Conservation (phyloP, 495 filamentous ascomycete species). For the Penicillium alfredii region DNA sequence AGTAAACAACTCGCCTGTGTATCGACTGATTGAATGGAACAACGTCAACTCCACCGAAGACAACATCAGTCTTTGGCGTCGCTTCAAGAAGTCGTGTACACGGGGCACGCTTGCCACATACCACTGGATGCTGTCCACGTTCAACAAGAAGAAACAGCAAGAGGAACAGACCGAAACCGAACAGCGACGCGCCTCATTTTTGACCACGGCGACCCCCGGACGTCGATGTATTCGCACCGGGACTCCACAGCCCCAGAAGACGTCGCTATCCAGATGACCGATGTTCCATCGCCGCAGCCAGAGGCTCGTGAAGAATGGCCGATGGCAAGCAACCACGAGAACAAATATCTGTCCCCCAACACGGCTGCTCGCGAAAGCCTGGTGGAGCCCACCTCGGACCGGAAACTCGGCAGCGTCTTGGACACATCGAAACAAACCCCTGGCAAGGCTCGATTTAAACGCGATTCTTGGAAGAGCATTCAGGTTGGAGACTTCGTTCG, state of each 20-base stretch:
- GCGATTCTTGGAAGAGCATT: slow-evolving; percentile 91
- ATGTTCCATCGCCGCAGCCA: slow-evolving; percentile 76
- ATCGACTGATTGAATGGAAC: slow-evolving; percentile 78
- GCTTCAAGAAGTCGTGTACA: slow-evolving; percentile 83
- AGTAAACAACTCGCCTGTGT: slow-evolving; percentile 93
- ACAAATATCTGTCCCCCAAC: slow-evolving; percentile 30
- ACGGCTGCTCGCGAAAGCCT: slow-evolving; percentile 28
- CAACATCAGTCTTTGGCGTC: slow-evolving; percentile 78
- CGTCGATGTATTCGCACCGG: slow-evolving; percentile 55
- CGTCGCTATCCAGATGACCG: slow-evolving; percentile 84
- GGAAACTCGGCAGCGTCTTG: slow-evolving; percentile 60
- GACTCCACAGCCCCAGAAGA: slow-evolving; percentile 48
- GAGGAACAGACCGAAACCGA: slow-evolving; percentile 33
- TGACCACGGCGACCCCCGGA: slow-evolving; percentile 54
- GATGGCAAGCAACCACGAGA: slow-evolving; percentile 16
- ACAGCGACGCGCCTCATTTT: slow-evolving; percentile 56
- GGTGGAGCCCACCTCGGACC: slow-evolving; percentile 22
- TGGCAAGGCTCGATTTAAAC: slow-evolving; percentile 73
- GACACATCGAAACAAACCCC: slow-evolving; percentile 52
- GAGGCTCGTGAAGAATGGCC: slow-evolving; percentile 40
- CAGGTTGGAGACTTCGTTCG: slow-evolving; percentile 96
- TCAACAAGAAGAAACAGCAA: slow-evolving; percentile 30
- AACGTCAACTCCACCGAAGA: slow-evolving; percentile 94
- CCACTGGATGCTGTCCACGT: slow-evolving; percentile 43
- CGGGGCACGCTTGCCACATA: slow-evolving; percentile 54